Conservation (phyloP, 306 rosid species). For the Ammopiptanthus mongolicus region DNA sequence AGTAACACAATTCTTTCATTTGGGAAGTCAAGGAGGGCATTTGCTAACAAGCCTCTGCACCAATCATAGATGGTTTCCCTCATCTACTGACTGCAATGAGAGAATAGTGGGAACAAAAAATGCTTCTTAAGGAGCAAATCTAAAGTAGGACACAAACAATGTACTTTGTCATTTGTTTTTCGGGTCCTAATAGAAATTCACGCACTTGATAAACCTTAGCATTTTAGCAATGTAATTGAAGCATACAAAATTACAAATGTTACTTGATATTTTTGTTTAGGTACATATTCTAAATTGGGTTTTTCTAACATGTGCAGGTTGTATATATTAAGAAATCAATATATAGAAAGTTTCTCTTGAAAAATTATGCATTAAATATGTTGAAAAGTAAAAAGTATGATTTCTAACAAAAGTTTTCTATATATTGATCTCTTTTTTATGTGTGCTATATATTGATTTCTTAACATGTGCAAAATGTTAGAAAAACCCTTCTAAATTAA, state of each 20-base stretch:
- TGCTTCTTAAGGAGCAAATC: neutral
- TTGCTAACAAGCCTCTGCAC: slow-evolving; percentile 50
- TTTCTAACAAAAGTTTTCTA: too few species aligned
- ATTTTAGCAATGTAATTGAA: slow-evolving; percentile 1
- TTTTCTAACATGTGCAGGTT: neutral
- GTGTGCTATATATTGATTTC: too few species aligned
- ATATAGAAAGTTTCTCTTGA: too few species aligned
- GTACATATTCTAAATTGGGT: neutral
- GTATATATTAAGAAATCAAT: too few species aligned
- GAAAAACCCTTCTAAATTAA: too few species aligned
- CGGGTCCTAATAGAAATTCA: neutral
- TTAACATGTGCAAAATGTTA: too few species aligned
- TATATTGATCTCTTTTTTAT: too few species aligned
- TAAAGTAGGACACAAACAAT: neutral
- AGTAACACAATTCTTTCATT: slow-evolving; percentile 45
- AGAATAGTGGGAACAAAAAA: neutral
- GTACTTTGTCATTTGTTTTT: neutral
- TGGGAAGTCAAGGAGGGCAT: slow-evolving; percentile 42
- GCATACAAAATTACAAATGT: neutral
- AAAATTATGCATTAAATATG: too few species aligned
- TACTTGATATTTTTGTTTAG: neutral
- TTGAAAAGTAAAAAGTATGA: too few species aligned
- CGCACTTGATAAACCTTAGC: neutral
- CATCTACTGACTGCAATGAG: slow-evolving; percentile 33
- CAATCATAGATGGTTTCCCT: slow-evolving; percentile 44